phyloP scores from a whole-genome alignment of 371 early-diverging fungal species.

The Dichotomocladium elegans region DNA sequence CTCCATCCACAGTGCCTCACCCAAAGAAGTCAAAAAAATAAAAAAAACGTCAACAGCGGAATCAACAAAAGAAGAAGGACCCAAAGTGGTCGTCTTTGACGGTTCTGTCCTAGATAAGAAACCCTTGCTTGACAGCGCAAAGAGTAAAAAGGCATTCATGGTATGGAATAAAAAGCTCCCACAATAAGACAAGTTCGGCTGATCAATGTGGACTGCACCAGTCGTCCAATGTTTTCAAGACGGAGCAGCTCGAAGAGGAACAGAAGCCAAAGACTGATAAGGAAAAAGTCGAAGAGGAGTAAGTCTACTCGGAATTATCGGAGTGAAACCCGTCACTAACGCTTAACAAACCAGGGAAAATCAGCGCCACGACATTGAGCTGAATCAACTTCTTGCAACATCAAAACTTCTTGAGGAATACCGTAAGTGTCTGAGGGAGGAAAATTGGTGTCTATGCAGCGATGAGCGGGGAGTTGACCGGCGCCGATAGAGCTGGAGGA shows the following conservation, averaged over 20 bases:
- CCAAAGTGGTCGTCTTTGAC: constrained; percentile 41
- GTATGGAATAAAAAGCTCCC: constrained; percentile 20
- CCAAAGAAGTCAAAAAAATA: constrained; percentile 1
- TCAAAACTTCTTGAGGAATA: constrained; percentile 41
- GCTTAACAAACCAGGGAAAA: constrained; percentile 42
- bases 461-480: too few species aligned
- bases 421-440: constrained; percentile 20
- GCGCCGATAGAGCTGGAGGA: constrained; percentile 30
- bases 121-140: constrained; percentile 17
- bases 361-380: constrained; percentile 31
- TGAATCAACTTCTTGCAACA: constrained; percentile 35
- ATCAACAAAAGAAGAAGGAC: constrained; percentile 12
- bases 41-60: constrained; percentile 5
- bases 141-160: constrained; percentile 37
- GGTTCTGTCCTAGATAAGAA: constrained; percentile 25
- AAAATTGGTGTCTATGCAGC: too few species aligned
- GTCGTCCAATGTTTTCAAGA: constrained; percentile 29
- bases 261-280: constrained; percentile 5
- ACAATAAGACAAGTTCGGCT: neutral
- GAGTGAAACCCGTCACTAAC: too few species aligned
- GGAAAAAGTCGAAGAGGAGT: constrained; percentile 35
- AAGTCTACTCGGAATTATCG: too few species aligned
- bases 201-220: constrained; percentile 7
- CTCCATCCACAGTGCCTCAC: neutral
- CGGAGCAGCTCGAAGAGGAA: neutral